Conservation (phyloP, 169 alveolate genomes). For the Babesia microti region DNA sequence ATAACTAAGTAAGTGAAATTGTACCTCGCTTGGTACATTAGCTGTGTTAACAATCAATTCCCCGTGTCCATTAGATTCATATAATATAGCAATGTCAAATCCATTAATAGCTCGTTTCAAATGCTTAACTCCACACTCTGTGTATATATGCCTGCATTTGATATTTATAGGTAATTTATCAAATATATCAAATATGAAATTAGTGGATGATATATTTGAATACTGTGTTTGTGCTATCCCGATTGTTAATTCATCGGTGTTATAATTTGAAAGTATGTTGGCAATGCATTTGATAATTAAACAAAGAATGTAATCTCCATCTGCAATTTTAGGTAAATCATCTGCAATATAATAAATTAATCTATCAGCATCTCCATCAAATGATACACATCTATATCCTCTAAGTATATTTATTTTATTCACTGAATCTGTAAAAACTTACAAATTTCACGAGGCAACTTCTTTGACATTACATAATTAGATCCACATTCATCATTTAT, state of each 20-base stretch:
- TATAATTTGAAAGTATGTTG: conserved; percentile 5
- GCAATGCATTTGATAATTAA: conserved; percentile 26
- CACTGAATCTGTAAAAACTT: too few relatives aligned
- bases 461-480: conserved; percentile 38
- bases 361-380: conserved; percentile 63
- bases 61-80: conserved; percentile 65
- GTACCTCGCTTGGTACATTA: too few relatives aligned
- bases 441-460: conserved; percentile 9
- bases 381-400: conserved; percentile 38
- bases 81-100: conserved; percentile 42
- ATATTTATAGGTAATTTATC: conserved; percentile 16
- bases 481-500: conserved; percentile 45
- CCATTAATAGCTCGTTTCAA: conserved; percentile 26
- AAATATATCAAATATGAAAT: conserved; percentile 7
- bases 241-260: conserved; percentile 1
- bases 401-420: neutral
- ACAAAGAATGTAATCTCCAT: conserved; percentile 43
- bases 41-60: conserved; percentile 7
- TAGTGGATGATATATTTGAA: conserved; percentile 18
- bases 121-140: conserved; percentile 50
- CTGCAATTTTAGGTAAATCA: conserved; percentile 11
- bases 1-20: too few relatives aligned
- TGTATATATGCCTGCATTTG: conserved; percentile 22
- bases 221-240: conserved; percentile 10
- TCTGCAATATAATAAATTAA: conserved; percentile 36